Base-by-base conservation (phyloP, 768 basidiomycete species). In the Podaxis sp. region DNA sequence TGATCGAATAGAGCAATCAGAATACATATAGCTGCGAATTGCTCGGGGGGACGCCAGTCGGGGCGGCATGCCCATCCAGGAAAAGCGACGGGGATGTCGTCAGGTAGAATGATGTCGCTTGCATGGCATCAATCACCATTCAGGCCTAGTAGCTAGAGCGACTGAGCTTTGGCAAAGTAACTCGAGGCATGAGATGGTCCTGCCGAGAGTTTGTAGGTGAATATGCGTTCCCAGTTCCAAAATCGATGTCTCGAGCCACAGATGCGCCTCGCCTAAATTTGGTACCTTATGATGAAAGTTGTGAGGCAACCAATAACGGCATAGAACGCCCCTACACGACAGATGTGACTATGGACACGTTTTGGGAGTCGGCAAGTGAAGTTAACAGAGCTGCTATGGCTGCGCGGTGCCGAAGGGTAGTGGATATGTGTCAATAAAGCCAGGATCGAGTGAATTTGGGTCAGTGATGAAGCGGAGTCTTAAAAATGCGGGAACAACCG, bases 401-500 rank as follows among this genome's bases (percentile, higher is more conserved):
- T 33, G 33, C 8, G 9, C 33, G 33, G 33, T 33, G 33, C 33
- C 33, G 33, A 33, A 33, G 33, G 33, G 33, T 33, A 33, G 9
- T 33, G 33, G 8, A 33, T 33, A 33, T 33, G 33, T 33, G 33
- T 33, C 33, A 33, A 33, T 33, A 33, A 3, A 9, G 7, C 33
- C 33, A 17, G 24, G 40, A 17, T n/a, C 3, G 38, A 60, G 37
- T 41, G 7, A 12, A 27, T 17, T 41, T 36, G 50, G 54, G 59
- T 53, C 60, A 49, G 43, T 1, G 52, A 37, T 55, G 33, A 56
- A n/a, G 64, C 66, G 63, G 67, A 67, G 67, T 53, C 57, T 63
- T 40, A 66, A 69, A 62, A 19, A 15, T 13, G 6, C 67, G 69
- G 67, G 29, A 29, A 38, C 7, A 57, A 53, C 67, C 71, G 70